Base-by-base conservation (phyloP, 179 eudicot genomes). In the Patellifolia procumbens region DNA sequence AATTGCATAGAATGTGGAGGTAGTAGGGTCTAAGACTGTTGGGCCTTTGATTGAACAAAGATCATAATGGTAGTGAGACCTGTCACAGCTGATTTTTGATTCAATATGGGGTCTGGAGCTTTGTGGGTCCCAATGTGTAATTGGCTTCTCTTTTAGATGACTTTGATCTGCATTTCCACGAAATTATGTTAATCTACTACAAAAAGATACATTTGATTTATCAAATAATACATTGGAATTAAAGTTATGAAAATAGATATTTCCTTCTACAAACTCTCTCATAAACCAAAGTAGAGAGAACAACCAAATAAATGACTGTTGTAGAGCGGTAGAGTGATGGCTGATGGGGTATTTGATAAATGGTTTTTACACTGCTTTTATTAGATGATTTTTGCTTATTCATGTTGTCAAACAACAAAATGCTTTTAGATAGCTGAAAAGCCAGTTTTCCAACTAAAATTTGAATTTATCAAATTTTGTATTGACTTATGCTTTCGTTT, bases 41-140 rank as follows among this genome's bases (percentile, higher is more conserved):
- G 88, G 86, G 29, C 85, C 79, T 74, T 84, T 81, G 75, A 84
- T 78, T 20, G 76, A 74, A 70, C 92, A 89, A 31, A 77, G 70
- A 43, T 85, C 89, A 60, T 84, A 89, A 51, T 79, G 79, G 58
- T 29, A 72, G 68, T 87, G 90, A 31, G 86, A 78, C 4, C 78
- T 78, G 61, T 89, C 87, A 72, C 92, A 89, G 26, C 45, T 70
- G 13, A 87, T 77, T 10, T 35, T 32, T 46, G 82, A 66, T 67
- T 39, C 48, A 55, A 24, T 39, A 35, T 48, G 62, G 48, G 45
- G 7, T 1, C 24, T 35, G 2, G 62, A 55, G 26, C 56, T 2
- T 62, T 69, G 85, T 69, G 82, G 81, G 74, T 69, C 76, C 77
- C 74, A 12, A 0, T 1, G 68, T 37, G 49, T 64, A 69, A 19